Conservation (phyloP, 164 flowering plant genomes). For the Warburgia ugandensis region DNA sequence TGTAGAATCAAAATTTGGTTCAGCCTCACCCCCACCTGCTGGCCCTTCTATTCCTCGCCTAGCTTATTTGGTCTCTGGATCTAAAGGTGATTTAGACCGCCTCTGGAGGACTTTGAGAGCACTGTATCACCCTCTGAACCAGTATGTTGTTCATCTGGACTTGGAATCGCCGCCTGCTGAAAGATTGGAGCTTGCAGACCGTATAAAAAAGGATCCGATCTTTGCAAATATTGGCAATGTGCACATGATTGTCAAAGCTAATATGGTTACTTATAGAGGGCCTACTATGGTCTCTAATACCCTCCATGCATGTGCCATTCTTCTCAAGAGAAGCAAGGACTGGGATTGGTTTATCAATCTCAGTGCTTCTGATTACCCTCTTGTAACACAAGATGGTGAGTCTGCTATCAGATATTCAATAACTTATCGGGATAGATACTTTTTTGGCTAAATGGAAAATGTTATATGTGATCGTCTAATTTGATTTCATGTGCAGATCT, state of each 20-base stretch:
- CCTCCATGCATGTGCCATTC: constrained; percentile 91
- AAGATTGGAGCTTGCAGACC: constrained; percentile 36
- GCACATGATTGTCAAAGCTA: constrained; percentile 66
- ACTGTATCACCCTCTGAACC: constrained; percentile 68
- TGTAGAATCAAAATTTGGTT: constrained; percentile 37
- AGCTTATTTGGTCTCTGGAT: constrained; percentile 78
- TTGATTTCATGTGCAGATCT: constrained; percentile 53
- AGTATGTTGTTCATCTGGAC: constrained; percentile 74
- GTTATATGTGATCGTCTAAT: neutral
- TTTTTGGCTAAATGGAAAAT: no score
- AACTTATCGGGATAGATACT: no score
- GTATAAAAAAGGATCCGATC: constrained; percentile 49
- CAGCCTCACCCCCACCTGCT: constrained; percentile 31
- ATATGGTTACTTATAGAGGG: constrained; percentile 90
- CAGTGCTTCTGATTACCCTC: constrained; percentile 98
- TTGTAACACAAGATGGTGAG: constrained; percentile 97
- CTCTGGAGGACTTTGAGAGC: constrained; percentile 49
- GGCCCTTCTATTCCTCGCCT: constrained; percentile 42
- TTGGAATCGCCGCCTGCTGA: constrained; percentile 52
- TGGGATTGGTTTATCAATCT: constrained; percentile 99
- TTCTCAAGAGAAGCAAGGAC: constrained; percentile 60
- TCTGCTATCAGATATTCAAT: no score
- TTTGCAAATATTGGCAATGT: constrained; percentile 73
- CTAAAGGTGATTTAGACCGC: constrained; percentile 50
- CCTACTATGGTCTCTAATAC: constrained; percentile 95